phyloP scores from a whole-genome alignment of 164 flowering plant species.

The Cinnamomum chago region DNA sequence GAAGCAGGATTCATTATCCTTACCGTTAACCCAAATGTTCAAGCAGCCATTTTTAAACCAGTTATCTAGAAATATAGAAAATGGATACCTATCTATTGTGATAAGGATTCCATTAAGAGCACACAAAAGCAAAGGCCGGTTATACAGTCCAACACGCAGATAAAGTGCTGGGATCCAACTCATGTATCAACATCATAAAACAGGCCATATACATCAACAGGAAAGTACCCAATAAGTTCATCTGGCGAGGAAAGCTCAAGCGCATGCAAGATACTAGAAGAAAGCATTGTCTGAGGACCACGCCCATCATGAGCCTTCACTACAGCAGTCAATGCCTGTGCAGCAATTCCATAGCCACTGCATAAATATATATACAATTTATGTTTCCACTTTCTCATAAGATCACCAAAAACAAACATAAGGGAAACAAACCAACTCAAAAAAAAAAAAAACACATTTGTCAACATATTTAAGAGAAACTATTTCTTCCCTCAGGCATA shows the following conservation, averaged over 20 bases:
- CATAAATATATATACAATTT: conserved; percentile 10
- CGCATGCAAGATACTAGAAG: conserved; percentile 38
- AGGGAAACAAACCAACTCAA: background rate
- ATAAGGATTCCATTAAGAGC: too few species aligned
- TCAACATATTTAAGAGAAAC: background rate
- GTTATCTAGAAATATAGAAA: too few species aligned
- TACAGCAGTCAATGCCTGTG: conserved; percentile 84
- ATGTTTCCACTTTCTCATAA: conserved; percentile 1
- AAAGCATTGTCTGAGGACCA: conserved; percentile 74
- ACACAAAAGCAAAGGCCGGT: too few species aligned
- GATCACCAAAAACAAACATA: background rate
- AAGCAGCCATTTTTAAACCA: too few species aligned
- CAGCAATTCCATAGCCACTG: conserved; percentile 99
- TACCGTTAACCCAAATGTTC: too few species aligned
- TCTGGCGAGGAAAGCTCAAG: conserved; percentile 85
- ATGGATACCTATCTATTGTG: too few species aligned
- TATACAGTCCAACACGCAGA: too few species aligned
- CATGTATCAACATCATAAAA: too few species aligned
- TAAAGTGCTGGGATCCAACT: too few species aligned
- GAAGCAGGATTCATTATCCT: too few species aligned
- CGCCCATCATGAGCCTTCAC: conserved; percentile 95
- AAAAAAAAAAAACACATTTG: too few species aligned
- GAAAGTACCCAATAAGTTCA: conserved; percentile 79
- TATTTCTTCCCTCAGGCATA: background rate
- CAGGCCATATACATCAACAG: too few species aligned